phyloP scores from a whole-genome alignment of 148 eudicot species.

The Polygonum maritimum region DNA sequence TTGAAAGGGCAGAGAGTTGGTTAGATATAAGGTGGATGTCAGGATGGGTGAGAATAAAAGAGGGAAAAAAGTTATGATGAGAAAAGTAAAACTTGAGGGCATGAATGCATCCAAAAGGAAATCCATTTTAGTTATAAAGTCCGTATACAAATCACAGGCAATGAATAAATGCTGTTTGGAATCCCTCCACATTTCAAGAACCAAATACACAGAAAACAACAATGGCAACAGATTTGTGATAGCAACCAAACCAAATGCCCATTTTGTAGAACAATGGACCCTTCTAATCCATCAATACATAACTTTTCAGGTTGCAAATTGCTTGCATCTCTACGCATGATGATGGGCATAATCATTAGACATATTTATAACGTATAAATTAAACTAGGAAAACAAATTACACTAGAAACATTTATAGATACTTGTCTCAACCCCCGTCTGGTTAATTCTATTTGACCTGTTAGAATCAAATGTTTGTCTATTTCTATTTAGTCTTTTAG shows the following conservation, averaged over 20 bases:
- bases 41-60: neutral
- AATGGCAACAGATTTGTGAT: slow-evolving; percentile 2
- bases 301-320: neutral
- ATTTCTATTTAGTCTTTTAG: no score
- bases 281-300: neutral
- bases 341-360: neutral
- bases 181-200: neutral
- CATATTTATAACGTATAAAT: neutral
- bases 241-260: slow-evolving; percentile 1
- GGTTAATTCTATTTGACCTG: no score
- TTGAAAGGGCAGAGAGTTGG: neutral
- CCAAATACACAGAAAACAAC: neutral
- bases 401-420: neutral
- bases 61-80: neutral
- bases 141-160: neutral
- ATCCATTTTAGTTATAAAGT: slow-evolving; percentile 9
- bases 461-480: no score
- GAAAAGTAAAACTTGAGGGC: neutral
- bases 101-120: slow-evolving; percentile 9
- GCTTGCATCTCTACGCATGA: neutral
- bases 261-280: neutral
- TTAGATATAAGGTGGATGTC: neutral
- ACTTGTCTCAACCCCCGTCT: neutral
- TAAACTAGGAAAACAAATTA: neutral
- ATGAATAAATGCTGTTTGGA: neutral